Evolutionary conservation across 1,284 basidiomycete genomes (phyloP), one percentile per base, ranked within the genome.

Genomic region (Trametes polyzona): DNA sequence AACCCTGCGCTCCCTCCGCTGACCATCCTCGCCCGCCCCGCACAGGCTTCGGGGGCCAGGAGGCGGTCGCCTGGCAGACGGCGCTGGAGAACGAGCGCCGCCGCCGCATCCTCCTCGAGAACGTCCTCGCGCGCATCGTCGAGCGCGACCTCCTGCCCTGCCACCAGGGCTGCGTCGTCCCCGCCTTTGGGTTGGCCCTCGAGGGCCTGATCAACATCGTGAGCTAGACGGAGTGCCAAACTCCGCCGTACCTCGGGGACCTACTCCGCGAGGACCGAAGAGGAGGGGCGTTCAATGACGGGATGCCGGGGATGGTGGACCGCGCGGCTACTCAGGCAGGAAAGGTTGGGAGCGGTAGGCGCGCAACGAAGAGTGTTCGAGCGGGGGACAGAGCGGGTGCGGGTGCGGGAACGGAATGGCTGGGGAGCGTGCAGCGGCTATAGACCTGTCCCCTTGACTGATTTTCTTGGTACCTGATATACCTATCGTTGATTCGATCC

Each of bases 71-170:
- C 30, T 30, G 4, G 33, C 6, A 35, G 4, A 35, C 17, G 19
- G 30, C 36, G 17, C 37, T 32, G 17, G 21, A 36, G 29, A 37
- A 47, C 19, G 49, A 52, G 26, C 36, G 36, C 11, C 12, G 40
- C 33, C 42, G 49, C 9, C 55, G 55, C 8, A 7, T 40, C 12
- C 12, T 46, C 21, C 48, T 51, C 7, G 55, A 57, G 43, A 27
- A 32, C 29, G 37, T 32, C 10, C 48, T 57, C n/a, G 33, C 24
- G 23, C 3, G 16, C 4, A 23, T 36, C 19, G 40, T 44, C 30
- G 48, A 44, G 26, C 36, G 14, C 14, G 56, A 58, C 41, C 40
- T 58, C 19, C 8, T 14, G 10, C 16, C 26, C 19, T 21, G 23
- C 7, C 37, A 53, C 11, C 3, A 14, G 29, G 17, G 46, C n/a